Evolutionary conservation across 192 early-diverging fungal species (phyloP), one percentile per base, ranked within the genome.

Genomic region (Linnemannia hyalina): DNA sequence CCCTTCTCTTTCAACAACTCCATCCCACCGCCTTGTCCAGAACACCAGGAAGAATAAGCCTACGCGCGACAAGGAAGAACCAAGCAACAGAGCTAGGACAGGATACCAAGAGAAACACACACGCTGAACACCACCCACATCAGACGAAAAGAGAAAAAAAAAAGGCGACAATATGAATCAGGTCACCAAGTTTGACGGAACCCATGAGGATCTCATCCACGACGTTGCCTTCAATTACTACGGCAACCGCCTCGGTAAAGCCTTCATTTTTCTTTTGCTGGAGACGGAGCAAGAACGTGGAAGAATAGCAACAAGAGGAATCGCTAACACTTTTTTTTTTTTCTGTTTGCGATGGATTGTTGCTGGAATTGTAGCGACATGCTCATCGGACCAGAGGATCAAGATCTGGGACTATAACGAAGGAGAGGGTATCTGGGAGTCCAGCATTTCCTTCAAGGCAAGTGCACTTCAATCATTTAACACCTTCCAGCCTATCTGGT

Each of bases 171-270:
- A 3, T 10, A 92, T 92, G 90, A 90, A 81, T 55, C 88, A 87
- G 69, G 79, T 90, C 38, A 90, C 90, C 18, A 89, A 88, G 60
- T 92, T 97, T 82, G 92, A 96, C 55, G 92, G 95, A 26, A 90
- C 87, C 57, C 97, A 97, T 89, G 96, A 98, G 63, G 98, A 99
- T 90, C 92, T 99, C 74, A 96, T 99, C 72, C 97, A 98, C 87
- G 96, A 97, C 83, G 88, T 99, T 38, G 90, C 93, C 3, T 98
- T 97, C 85, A 95, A 98, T 89, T 97, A 93, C 87, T 98, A 98
- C 89, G 98, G 98, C 35, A 97, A 95, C 75, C 88, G 97, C 77
- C 90, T 98, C 35, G 89, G 80, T 81, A 80, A 63, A 11, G 10
- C 22, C 40, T 13, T 6, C 15, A 0, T 18, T 46, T 16, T 42